These are phyloP conservation scores for Tuber brumale DNA, from an alignment of 495 filamentous ascomycete genomes.

Conservation along the genomic window DNA sequence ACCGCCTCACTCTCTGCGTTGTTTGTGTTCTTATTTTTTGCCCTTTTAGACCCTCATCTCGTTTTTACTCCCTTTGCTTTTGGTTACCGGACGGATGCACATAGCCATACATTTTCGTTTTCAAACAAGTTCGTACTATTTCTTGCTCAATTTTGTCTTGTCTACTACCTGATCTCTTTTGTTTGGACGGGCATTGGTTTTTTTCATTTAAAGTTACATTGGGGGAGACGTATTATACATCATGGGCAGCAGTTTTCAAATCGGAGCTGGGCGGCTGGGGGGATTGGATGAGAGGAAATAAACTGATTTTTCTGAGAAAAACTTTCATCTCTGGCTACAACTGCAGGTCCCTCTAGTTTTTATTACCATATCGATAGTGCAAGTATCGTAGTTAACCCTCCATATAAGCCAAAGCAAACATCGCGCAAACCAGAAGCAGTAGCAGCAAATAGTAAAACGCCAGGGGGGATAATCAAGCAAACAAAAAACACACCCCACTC, in stretches of 20 bases:
- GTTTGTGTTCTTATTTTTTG: not conserved
- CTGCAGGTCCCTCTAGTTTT: not conserved
- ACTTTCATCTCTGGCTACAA: not conserved
- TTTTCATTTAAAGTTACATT: not conserved
- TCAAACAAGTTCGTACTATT: not conserved
- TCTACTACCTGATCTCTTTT: not conserved
- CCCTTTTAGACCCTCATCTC: not conserved
- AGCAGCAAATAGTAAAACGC: not conserved
- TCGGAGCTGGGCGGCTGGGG: not conserved
- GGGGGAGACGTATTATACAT: not conserved
- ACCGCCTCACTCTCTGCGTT: not conserved
- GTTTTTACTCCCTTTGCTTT: not conserved
- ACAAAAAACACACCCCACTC: not conserved
- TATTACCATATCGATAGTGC: not conserved
- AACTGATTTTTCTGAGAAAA: not conserved
- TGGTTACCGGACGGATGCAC: not conserved
- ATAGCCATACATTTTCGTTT: not conserved
- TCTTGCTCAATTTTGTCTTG: not conserved
- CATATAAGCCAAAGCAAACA: not conserved
- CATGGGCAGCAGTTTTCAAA: not conserved
- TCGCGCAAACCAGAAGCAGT: not conserved
- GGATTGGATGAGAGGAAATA: not conserved
- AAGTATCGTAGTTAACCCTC: not conserved
- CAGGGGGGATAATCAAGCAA: not conserved
- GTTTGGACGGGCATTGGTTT: not conserved